Evolutionary conservation across 1,284 basidiomycete genomes (phyloP), one percentile per base, ranked within the genome.

Genomic region (Leccinum colubrinum): DNA sequence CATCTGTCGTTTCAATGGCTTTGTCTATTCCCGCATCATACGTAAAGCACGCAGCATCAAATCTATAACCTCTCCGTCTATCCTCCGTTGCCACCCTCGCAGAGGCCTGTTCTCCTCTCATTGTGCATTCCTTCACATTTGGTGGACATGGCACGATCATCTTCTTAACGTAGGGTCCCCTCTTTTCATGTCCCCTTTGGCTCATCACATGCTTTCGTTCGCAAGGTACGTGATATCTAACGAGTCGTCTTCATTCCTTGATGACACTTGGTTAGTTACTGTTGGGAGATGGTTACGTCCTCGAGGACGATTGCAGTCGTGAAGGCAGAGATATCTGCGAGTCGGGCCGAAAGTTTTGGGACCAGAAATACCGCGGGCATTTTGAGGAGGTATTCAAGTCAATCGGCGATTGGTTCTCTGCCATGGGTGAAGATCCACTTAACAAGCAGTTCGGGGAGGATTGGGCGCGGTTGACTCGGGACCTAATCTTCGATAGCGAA

Each of bases 271-370:
- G 68, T 67, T 22, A 87, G 83, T 79, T 88, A 27, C 81, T 98
- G 8, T 83, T 97, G 64, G 91, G 97, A 71, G 85, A 93, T 0
- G 96, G 96, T 33, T 99, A 88, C 72, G 85, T 98, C 60, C 83
- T 98, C 62, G 89, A 94, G 67, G 88, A 93, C 2, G 81, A 86
- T 41, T 94, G 86, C 69, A 84, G 84, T 67, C 80, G 74, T 25
- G 83, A 90, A 58, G 93, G 84, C 0, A 78, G 74, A 58, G 77
- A 84, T 56, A 79, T 95, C 37, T 78, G 82, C 52, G 88, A 96
- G 56, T 77, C 76, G 9, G 93, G 93, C n/a, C 85, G 87, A 59
- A 71, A 76, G 33, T 97, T 94, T 80, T 97, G 91, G 75, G 81
- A 91, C 65, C 88, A 85, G 58, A 96, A 94, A 79, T 98, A 98